Base-by-base conservation (phyloP, 257 asterid genomes). In the Fraxinus quadrangulata region DNA sequence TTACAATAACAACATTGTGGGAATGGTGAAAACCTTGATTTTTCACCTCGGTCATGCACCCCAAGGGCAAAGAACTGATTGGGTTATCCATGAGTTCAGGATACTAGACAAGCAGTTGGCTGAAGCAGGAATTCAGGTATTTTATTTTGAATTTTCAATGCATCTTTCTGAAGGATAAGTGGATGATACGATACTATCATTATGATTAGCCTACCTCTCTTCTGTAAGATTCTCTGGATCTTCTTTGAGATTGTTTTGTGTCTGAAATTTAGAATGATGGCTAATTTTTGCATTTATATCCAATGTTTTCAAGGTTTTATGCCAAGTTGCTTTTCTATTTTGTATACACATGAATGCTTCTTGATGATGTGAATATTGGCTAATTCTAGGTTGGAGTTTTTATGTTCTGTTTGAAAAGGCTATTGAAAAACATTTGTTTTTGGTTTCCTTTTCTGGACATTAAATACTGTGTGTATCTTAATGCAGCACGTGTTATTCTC, bases 1-100 rank as follows among this genome's bases (percentile, higher is more conserved):
- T 42, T 79, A 81, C 71, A 65, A 89, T 10, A 84, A 72, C 0
- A 77, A n/a, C 72, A 77, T 34, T 72, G 92, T 89, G 66, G 98
- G 98, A 81, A 81, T 80, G 42, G 92, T 90, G 33, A 92, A 90
- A 81, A 92, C 98, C 65, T 80, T 94, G 88, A 81, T 94, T 82
- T 94, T 94, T 68, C 96, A 94, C 83, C 66, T 59, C 70, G 98
- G 98, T 31, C 87, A 76, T 85, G 88, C 97, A 71, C 97, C 97
- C 5, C 24, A 49, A 12, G 97, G 98, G 74, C 71, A 86, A 67
- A 88, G 98, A 86, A 92, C 98, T 0, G 90, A 94, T 78, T 94
- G 98, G 98, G 90, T 94, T 17, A 83, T 91, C 16, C 86, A 94
- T 2, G 98, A 94, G 78, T 94, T 90, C 67, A 87, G 74, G 78